These are phyloP conservation scores for Golubevia sp. DNA, from an alignment of 1,284 basidiomycete species.

Conservation along the genomic window DNA sequence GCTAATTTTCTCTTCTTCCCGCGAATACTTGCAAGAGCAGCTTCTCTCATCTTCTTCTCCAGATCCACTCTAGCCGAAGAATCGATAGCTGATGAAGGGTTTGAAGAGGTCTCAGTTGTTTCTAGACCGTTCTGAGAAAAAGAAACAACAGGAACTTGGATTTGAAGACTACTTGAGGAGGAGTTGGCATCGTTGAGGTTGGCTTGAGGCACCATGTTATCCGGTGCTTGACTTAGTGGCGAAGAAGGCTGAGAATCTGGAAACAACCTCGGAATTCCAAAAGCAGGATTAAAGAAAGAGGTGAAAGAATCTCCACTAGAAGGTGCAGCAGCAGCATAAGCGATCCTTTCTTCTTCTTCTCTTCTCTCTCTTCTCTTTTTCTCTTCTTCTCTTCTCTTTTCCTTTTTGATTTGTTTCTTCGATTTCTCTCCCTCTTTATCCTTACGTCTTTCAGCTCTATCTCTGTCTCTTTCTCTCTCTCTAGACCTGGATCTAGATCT, in stretches of 20 bases:
- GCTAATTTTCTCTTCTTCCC: background rate
- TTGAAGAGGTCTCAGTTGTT: background rate
- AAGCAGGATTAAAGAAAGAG: background rate
- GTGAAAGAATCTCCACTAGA: background rate
- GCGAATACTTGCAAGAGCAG: background rate
- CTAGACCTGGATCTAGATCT: background rate
- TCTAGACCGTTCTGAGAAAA: background rate
- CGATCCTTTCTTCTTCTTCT: too few relatives aligned
- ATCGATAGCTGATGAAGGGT: background rate
- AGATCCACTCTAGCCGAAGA: background rate
- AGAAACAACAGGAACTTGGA: background rate
- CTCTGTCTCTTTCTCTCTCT: background rate
- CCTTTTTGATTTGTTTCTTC: too few relatives aligned
- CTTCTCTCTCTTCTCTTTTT: too few relatives aligned
- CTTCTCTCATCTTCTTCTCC: background rate
- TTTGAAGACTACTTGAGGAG: background rate
- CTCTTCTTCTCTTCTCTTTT: too few relatives aligned
- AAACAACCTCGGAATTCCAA: background rate
- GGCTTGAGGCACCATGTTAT: too few relatives aligned
- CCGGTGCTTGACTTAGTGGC: too few relatives aligned
- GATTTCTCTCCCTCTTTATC: slow-evolving; percentile 2
- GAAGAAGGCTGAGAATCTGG: too few relatives aligned
- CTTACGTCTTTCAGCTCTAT: background rate
- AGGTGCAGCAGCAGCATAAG: too few relatives aligned
- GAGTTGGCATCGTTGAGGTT: too few relatives aligned